Evolutionary conservation across 225 moss, liverwort and hornwort genomes (phyloP).

Genomic region (Ulota crispa): DNA sequence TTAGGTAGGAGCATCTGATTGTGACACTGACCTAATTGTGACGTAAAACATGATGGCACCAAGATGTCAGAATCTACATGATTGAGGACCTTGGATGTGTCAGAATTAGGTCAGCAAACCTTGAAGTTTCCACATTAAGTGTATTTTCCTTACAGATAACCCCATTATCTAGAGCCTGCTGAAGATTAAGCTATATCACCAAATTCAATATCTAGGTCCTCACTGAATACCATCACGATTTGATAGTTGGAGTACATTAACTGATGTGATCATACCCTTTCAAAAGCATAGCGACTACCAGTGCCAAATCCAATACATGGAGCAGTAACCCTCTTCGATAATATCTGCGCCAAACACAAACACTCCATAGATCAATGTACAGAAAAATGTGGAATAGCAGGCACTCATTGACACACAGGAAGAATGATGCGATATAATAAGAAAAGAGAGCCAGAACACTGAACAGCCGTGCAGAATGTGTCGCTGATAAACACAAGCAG

Average conservation of each 20-base stretch:
- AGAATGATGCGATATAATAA: neutral
- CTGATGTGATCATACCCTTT: conserved; percentile 40
- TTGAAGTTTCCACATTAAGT: no score
- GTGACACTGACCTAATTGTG: no score
- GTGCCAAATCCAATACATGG: conserved; percentile 65
- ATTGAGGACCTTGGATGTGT: no score
- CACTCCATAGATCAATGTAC: conserved; percentile 6
- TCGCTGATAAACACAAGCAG: neutral
- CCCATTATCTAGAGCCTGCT: neutral
- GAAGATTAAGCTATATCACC: neutral
- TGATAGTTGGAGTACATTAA: neutral
- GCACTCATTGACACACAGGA: neutral
- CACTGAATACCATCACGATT: conserved; percentile 6
- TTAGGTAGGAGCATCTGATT: neutral
- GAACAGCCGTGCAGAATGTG: neutral
- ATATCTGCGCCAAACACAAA: conserved; percentile 33
- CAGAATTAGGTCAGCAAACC: no score
- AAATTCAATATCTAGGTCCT: neutral
- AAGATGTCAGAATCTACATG: no score
- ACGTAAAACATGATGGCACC: no score
- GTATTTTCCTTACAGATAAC: neutral
- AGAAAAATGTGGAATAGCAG: neutral
- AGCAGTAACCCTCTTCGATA: conserved; percentile 55
- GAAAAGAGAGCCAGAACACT: neutral
- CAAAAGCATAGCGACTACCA: conserved; percentile 58